These are phyloP conservation scores for Diphasiastrum complanatum DNA, from an alignment of 83 land plant species.

Conservation along the genomic window DNA sequence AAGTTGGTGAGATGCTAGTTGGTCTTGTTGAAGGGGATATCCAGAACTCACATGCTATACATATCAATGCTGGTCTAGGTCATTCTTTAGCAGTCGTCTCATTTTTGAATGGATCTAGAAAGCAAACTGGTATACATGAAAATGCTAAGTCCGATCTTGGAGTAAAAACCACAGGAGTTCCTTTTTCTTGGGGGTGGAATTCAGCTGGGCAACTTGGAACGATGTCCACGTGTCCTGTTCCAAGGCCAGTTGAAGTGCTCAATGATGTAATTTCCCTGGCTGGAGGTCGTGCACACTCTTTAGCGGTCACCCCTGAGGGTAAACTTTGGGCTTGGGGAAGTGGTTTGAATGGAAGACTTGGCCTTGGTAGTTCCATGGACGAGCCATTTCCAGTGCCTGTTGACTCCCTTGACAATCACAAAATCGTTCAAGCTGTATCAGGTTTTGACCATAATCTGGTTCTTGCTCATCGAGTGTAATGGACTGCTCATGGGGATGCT, in stretches of 20 bases:
- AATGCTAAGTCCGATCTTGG: neutral
- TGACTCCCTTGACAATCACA: conserved; percentile 42
- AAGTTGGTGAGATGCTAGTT: conserved; percentile 15
- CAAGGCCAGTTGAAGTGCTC: conserved; percentile 52
- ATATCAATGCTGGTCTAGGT: conserved; percentile 66
- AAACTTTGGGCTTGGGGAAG: conserved; percentile 84
- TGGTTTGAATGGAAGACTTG: conserved; percentile 84
- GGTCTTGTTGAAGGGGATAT: conserved; percentile 10
- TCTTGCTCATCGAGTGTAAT: too few species aligned
- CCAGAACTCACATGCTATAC: neutral
- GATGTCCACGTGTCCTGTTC: conserved; percentile 13
- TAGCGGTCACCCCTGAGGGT: conserved; percentile 53
- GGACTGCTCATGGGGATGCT: too few species aligned
- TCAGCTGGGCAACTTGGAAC: conserved; percentile 74
- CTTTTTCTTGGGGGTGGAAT: conserved; percentile 92
- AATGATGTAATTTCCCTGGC: conserved; percentile 34
- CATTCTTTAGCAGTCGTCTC: conserved; percentile 66
- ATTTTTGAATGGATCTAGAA: neutral
- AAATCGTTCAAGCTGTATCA: conserved; percentile 53
- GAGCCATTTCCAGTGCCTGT: conserved; percentile 58
- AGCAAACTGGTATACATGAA: conserved; percentile 1
- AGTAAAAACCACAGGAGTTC: conserved; percentile 16
- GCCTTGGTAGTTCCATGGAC: conserved; percentile 72
- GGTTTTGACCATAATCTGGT: conserved; percentile 84
- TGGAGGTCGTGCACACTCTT: conserved; percentile 87